Percentiles rank a stretch among this genome's conserved stretches.
Evolutionary conservation across 139 green algal species (phyloP).

Genomic region (Nannochloris sp.): DNA sequence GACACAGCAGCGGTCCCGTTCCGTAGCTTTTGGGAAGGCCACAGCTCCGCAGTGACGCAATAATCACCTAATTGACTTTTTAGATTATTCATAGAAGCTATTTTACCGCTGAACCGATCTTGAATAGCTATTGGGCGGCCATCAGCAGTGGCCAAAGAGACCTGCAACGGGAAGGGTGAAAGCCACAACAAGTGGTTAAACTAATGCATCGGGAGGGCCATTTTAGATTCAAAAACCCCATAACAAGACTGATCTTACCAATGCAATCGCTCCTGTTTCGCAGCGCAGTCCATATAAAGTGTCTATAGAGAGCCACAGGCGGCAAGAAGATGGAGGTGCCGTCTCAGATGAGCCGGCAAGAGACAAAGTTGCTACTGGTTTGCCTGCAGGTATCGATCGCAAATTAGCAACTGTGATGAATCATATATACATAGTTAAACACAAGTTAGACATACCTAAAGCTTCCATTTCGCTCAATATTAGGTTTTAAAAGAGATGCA

Average conservation of each 20-base stretch:
- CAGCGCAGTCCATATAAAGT: constrained; percentile 4
- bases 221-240: background rate
- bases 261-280: background rate
- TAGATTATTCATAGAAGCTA: no score
- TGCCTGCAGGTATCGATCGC: background rate
- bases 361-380: background rate
- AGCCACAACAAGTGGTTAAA: no score
- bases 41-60: constrained; percentile 21
- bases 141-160: no score
- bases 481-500: no score
- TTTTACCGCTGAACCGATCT: no score
- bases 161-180: no score
- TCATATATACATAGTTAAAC: no score
- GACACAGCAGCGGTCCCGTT: constrained; percentile 7
- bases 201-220: no score
- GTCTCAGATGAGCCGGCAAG: background rate
- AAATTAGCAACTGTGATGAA: background rate
- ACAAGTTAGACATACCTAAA: no score
- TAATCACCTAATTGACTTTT: background rate
- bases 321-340: background rate
- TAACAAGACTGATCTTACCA: constrained; percentile 9
- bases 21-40: constrained; percentile 21
- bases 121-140: no score
- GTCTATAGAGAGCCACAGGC: constrained; percentile 16
- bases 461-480: no score